Percentiles rank a stretch among this genome's conserved stretches.
Conservation (phyloP, 768 basidiomycete species). For the Neoboletus subvelutipes region DNA sequence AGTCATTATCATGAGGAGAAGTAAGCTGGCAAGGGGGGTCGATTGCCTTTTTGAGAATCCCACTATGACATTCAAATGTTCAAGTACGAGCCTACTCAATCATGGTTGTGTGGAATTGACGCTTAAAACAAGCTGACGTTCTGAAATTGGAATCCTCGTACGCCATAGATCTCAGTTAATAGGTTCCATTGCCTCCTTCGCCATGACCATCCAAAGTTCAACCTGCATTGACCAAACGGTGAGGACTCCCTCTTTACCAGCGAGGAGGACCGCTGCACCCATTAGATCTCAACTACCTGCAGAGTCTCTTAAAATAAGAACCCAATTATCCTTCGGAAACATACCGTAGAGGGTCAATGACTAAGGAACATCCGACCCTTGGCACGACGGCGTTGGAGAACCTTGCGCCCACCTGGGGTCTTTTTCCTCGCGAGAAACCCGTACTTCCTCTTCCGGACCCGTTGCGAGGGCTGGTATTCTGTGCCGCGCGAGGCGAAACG, state of each 20-base stretch:
- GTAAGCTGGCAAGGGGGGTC: not conserved
- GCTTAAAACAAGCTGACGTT: not conserved
- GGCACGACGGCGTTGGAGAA: slow-evolving; percentile 63
- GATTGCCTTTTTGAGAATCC: slow-evolving; percentile 24
- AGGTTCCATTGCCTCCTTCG: not conserved
- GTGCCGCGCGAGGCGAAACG: slow-evolving; percentile 72
- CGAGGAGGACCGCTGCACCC: not conserved
- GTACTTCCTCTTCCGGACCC: slow-evolving; percentile 88
- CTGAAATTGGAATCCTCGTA: not conserved
- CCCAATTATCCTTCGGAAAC: not conserved
- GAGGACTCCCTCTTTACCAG: not conserved
- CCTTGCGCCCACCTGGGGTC: slow-evolving; percentile 65
- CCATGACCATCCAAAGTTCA: slow-evolving; percentile 1
- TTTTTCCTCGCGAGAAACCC: slow-evolving; percentile 83
- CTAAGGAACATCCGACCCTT: slow-evolving; percentile 80
- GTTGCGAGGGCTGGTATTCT: slow-evolving; percentile 97
- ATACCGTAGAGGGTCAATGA: slow-evolving; percentile 50
- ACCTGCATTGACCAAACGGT: not conserved
- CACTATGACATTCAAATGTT: not conserved
- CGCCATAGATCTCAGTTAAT: not conserved
- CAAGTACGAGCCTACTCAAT: too few species aligned
- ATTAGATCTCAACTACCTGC: not conserved
- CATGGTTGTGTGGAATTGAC: too few species aligned
- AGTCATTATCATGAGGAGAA: slow-evolving; percentile 6
- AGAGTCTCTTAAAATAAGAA: not conserved